These are phyloP conservation scores for Corylus heterophylla DNA, from an alignment of 306 rosid genomes.

Conservation along the genomic window DNA sequence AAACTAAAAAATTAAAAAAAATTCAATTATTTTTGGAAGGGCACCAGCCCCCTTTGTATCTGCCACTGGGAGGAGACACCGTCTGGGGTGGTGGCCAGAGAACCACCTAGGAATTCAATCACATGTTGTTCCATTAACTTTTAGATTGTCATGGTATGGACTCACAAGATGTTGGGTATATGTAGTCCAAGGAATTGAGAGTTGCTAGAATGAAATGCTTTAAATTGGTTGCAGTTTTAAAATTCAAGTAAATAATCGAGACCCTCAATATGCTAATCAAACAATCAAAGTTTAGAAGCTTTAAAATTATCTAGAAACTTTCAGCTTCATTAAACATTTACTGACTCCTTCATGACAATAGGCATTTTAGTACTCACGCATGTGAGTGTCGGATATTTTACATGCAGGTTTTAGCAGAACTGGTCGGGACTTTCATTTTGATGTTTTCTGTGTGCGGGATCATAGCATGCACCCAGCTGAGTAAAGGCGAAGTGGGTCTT, in stretches of 20 bases:
- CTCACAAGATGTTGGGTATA: neutral
- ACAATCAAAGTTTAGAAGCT: neutral
- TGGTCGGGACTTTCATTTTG: constrained; percentile 76
- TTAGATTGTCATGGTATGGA: neutral
- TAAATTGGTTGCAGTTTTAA: neutral
- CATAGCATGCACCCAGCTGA: constrained; percentile 54
- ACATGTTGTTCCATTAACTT: too few relatives aligned
- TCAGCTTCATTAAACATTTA: neutral
- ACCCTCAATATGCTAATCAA: neutral
- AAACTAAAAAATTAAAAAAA: too few relatives aligned
- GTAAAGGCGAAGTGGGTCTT: constrained; percentile 57
- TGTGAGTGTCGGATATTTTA: neutral
- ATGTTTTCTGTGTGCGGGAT: constrained; percentile 75
- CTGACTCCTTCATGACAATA: neutral
- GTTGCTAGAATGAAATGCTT: neutral
- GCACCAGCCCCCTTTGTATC: too few relatives aligned
- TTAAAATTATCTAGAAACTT: neutral
- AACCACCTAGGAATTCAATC: too few relatives aligned
- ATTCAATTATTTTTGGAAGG: too few relatives aligned
- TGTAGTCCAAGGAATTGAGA: too few relatives aligned
- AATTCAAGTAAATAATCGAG: neutral
- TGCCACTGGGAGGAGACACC: too few relatives aligned
- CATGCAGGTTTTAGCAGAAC: constrained; percentile 70
- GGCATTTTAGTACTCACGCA: neutral
- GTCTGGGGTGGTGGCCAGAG: too few relatives aligned